phyloP scores from a whole-genome alignment of 1,284 basidiomycete genomes.

The Trametes pubescens region DNA sequence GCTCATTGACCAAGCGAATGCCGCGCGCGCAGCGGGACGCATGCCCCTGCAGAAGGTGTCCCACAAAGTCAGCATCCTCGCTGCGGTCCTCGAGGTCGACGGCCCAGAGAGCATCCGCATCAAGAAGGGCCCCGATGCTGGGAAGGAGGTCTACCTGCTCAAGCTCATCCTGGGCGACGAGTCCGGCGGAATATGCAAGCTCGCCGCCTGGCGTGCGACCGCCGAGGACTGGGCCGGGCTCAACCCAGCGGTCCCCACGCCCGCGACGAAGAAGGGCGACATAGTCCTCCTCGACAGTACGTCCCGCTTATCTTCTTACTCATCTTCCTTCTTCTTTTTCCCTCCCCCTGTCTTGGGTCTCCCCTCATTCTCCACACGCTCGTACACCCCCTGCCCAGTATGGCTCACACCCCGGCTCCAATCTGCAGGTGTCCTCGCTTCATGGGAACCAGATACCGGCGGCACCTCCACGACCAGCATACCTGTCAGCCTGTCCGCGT shows the following conservation, averaged over 20 bases:
- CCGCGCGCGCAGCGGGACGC: conserved; percentile 3
- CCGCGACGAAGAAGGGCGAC: conserved; percentile 69
- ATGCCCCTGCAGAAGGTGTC: conserved; percentile 33
- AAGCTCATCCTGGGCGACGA: conserved; percentile 76
- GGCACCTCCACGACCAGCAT: conserved; percentile 30
- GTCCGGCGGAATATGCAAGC: conserved; percentile 66
- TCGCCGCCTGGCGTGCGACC: conserved; percentile 78
- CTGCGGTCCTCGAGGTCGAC: conserved; percentile 75
- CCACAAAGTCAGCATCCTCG: conserved; percentile 61
- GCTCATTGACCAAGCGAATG: conserved; percentile 40
- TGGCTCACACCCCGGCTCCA: conserved; percentile 6
- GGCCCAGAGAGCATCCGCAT: conserved; percentile 71
- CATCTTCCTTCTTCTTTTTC: not conserved
- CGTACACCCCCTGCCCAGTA: not conserved
- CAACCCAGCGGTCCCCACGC: conserved; percentile 31
- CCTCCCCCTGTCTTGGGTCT: not conserved
- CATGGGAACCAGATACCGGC: conserved; percentile 47
- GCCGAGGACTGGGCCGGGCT: conserved; percentile 71
- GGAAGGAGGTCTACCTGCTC: conserved; percentile 69
- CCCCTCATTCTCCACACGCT: not conserved
- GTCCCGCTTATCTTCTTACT: conserved; percentile 39
- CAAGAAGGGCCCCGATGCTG: conserved; percentile 71
- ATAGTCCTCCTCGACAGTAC: conserved; percentile 71
- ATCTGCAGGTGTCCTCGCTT: conserved; percentile 56
- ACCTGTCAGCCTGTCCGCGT: conserved; percentile 65